Evolutionary conservation across 148 eudicot species (phyloP), one percentile per base, ranked within the genome.

Genomic region (Vaccinium myrtillus): DNA sequence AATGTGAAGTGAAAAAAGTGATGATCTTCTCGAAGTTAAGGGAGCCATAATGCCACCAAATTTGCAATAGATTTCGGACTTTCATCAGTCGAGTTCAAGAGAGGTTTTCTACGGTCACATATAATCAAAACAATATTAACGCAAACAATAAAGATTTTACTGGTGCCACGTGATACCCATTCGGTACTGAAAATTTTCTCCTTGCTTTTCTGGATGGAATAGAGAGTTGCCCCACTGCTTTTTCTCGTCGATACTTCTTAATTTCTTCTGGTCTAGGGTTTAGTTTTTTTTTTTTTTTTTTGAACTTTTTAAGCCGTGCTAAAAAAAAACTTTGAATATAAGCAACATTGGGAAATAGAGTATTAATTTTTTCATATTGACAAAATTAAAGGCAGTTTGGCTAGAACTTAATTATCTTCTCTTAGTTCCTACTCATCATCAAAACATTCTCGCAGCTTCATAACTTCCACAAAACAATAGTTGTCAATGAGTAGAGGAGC

Each of bases 401-500:
- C 59, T 55, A 55, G 59, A 55, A 55, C 59, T 15, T 8, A 8
- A 43, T 43, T 43, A 43, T 43, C 46, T 5, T 63, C 4, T 63
- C 69, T 63, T 63, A 63, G 69, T 63, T 25, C 69, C n/a, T 63
- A 63, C 69, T 63, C 69, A 21, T 63, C 69, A n/a, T n/a, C 69
- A 63, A 25, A 21, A 9, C 69, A 63, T 63, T 63, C 27, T 63
- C 0, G 13, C 25, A 63, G 69, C 27, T 8, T 0, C 27, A 25
- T 21, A n/a, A 8, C 69, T 63, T 63, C 27, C 69, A 63, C 27
- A 63, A 63, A 63, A n/a, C 69, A 63, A 6, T n/a, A n/a, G 27
- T 8, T 63, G 69, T n/a, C 6, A 43, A 43, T 43, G 46, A 43
- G 46, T 43, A 36, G 39, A 32, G 36, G 3, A 36, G 1, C 39